Base-by-base conservation (phyloP, 441 rosid species). In the Cnidoscolus chayamansa region DNA sequence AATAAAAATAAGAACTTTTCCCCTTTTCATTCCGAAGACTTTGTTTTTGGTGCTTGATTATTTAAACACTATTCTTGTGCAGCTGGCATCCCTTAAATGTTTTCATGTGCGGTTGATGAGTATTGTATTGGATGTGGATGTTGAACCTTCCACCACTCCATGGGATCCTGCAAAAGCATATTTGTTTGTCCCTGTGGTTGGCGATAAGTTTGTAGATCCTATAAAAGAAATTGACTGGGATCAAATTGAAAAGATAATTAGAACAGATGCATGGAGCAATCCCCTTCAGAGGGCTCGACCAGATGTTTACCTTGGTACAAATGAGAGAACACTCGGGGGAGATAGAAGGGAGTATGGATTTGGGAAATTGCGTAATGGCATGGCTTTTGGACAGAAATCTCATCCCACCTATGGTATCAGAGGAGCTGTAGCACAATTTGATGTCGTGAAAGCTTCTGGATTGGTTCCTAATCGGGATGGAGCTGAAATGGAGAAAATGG, bases 111-210 rank as follows among this genome's bases (percentile, higher is more conserved):
- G 99, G 78, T 83, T 96, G 85, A 96, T 96, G 99, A 96, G 99
- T 87, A 90, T 96, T 77, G 98, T 96, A 76, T 80, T 96, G 84
- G 99, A 96, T 62, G 99, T 96, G 92, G 97, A 90, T 89, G 99
- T 96, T 68, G 97, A 96, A 83, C 99, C 99, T 80, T 86, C 96
- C 83, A 91, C 97, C 62, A 96, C 99, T 79, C 99, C 99, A 7
- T 96, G 99, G 99, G 98, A 93, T 93, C 89, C 94, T 82, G 90
- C 92, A 69, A 96, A 96, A 87, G 97, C 99, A 68, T 96, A 96
- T 88, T 86, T 96, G 84, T 96, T 96, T 84, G 90, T 92, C 78
- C 99, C 99, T 75, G 78, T 96, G 89, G 83, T 88, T 83, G 83
- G 94, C 83, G 93, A 86, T 82, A 84, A 77, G 79, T 79, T 67